These are phyloP conservation scores for Hypoxylon sp. DNA, from an alignment of 2,329 filamentous ascomycete genomes.

Conservation along the genomic window DNA sequence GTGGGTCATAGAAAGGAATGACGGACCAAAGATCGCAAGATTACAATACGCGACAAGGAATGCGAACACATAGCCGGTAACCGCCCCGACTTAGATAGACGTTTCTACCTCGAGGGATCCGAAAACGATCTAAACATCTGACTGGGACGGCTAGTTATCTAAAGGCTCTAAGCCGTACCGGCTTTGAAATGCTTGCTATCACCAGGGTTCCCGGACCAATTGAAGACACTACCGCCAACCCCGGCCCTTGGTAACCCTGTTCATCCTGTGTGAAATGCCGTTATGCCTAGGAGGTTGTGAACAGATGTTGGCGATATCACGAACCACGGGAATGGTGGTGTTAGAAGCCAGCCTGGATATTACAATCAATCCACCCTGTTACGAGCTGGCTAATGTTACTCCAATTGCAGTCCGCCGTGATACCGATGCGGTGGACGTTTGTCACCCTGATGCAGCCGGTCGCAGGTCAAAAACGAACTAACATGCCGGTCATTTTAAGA, in stretches of 20 bases:
- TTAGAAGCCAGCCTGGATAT: conserved; percentile 14
- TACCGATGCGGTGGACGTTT: conserved; percentile 31
- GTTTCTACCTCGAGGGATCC: conserved; percentile 31
- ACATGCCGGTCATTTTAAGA: conserved; percentile 27
- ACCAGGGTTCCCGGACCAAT: conserved; percentile 28
- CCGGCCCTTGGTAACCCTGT: conserved; percentile 22
- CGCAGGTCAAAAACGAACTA: conserved; percentile 13
- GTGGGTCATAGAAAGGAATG: conserved; percentile 1
- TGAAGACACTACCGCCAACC: conserved; percentile 25
- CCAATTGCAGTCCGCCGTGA: conserved; percentile 13
- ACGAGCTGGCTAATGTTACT: conserved; percentile 18
- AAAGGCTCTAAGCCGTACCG: conserved; percentile 18
- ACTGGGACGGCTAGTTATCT: conserved; percentile 37
- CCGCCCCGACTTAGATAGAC: conserved; percentile 14
- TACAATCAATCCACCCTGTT: conserved; percentile 2
- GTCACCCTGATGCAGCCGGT: conserved; percentile 31
- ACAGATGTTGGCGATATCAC: conserved; percentile 13
- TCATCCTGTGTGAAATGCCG: conserved; percentile 28
- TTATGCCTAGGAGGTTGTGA: conserved; percentile 18
- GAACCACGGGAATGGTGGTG: conserved; percentile 13
- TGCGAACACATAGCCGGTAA: conserved; percentile 11
- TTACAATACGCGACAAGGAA: conserved; percentile 14
- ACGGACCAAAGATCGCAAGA: conserved; percentile 6
- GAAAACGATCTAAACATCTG: conserved; percentile 36
- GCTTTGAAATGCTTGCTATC: conserved; percentile 21